Evolutionary conservation across 73 alveolate genomes (phyloP).

Genomic region (Paramecium sonneborni): DNA sequence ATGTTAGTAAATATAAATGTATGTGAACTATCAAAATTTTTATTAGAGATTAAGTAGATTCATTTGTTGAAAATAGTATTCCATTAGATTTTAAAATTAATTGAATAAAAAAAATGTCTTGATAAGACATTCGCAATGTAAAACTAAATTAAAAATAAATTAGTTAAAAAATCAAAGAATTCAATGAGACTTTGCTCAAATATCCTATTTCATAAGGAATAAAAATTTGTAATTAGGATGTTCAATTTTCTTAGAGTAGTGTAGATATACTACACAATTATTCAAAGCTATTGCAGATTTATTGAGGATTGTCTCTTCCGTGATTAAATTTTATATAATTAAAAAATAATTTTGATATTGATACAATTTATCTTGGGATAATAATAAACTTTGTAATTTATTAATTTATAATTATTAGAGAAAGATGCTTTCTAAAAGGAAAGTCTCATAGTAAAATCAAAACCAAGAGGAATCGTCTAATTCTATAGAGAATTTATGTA

Average conservation of each 20-base stretch:
- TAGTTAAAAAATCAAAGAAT: background rate
- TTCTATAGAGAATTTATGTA: background rate
- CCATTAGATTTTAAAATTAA: background rate
- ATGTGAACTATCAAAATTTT: background rate
- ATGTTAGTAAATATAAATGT: background rate
- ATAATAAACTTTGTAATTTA: background rate
- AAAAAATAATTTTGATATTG: background rate
- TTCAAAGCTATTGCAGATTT: background rate
- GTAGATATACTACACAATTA: background rate
- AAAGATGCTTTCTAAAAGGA: background rate
- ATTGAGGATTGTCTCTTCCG: background rate
- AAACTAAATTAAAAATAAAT: background rate
- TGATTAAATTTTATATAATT: background rate
- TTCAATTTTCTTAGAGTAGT: background rate
- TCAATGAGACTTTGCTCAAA: background rate
- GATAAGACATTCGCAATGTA: background rate
- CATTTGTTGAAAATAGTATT: background rate
- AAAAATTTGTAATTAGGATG: background rate
- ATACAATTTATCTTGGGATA: background rate
- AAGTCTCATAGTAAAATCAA: conserved; percentile 1
- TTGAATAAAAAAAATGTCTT: background rate
- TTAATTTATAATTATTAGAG: background rate
- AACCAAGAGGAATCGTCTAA: background rate
- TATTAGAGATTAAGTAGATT: background rate
- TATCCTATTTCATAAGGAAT: background rate